Base-by-base conservation (phyloP, 1,139 yeast species). In the Groenewaldozyma sp. region DNA sequence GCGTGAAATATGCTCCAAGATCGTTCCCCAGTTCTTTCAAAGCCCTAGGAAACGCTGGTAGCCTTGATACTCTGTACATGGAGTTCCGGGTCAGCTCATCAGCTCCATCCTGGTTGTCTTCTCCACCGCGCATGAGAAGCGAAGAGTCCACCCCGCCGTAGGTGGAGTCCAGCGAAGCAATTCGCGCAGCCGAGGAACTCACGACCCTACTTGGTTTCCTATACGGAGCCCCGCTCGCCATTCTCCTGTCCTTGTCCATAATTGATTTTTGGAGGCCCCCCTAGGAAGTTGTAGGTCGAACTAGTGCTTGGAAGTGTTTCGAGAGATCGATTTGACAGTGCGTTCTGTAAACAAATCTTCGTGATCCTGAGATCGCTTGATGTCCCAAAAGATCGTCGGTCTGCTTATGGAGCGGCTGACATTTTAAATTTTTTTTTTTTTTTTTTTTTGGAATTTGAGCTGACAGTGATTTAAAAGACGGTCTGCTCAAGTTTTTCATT, bases 71-170 rank as follows among this genome's bases (percentile, higher is more conserved):
- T 45, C 76, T 71, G 52, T 78, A 82, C 42, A 73, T 67, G 34
- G 71, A 65, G 46, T 72, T 79, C 50, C 74, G 72, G 4, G 86
- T 77, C 51, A 80, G 65, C 53, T 78, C 87, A 21, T 55, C 47
- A 44, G 62, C 62, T 11, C 62, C 62, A 28, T 49, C 46, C 27
- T 39, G 41, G 21, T 35, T 9, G 13, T 34, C 20, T 10, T 20
- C 35, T 5, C 17, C 16, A n/a, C 20, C 13, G 22, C 17, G 33
- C 33, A 14, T 18, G 4, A 29, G 33, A 14, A 29, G 20, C 10
- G 33, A 17, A 7, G 33, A 18, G 22, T 29, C 33, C 13, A 29
- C 33, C 7, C 26, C 26, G 26, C 26, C 26, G 11, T 22, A 22
- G 10, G 26, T 22, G 10, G 26, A 22, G 13, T 29, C 18, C 33